These are phyloP conservation scores for Copromyces sp. DNA, from an alignment of 495 filamentous ascomycete species.

Conservation along the genomic window DNA sequence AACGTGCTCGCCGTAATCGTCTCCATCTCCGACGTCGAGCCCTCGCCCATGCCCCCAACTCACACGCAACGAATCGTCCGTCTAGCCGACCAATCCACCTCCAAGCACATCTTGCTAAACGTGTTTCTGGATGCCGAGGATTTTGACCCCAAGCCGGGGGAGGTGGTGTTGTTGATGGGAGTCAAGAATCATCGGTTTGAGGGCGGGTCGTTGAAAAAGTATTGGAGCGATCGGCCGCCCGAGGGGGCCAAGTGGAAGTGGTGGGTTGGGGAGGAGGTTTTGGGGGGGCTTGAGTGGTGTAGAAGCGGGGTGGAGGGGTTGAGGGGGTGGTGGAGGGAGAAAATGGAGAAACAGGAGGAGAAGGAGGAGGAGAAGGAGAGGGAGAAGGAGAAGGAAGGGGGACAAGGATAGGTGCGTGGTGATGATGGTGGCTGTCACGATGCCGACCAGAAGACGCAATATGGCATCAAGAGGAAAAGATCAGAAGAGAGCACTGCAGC, in stretches of 20 bases:
- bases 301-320: slow-evolving; percentile 26
- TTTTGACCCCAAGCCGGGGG: slow-evolving; percentile 30
- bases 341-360: slow-evolving; percentile 18
- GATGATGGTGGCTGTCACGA: neutral
- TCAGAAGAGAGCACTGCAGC: too few species aligned
- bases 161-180: slow-evolving; percentile 32
- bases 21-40: slow-evolving; percentile 29
- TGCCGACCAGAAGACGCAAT: too few species aligned
- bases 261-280: slow-evolving; percentile 31
- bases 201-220: slow-evolving; percentile 39
- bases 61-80: slow-evolving; percentile 32
- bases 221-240: slow-evolving; percentile 26
- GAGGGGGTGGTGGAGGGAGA: slow-evolving; percentile 29
- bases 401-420: neutral
- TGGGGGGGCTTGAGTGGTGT: slow-evolving; percentile 25
- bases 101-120: slow-evolving; percentile 33
- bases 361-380: neutral
- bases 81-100: slow-evolving; percentile 30
- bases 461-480: too few species aligned
- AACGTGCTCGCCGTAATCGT: slow-evolving; percentile 35
- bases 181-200: slow-evolving; percentile 40
- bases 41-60: slow-evolving; percentile 26
- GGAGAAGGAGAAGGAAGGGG: slow-evolving; percentile 11
- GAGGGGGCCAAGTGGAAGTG: slow-evolving; percentile 17
- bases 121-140: slow-evolving; percentile 35